A percentile compares a stretch with the other conserved stretches of the same genome.
These are phyloP conservation scores for Fusarium chaquense DNA, from an alignment of 2,329 filamentous ascomycete genomes.

Conservation along the genomic window DNA sequence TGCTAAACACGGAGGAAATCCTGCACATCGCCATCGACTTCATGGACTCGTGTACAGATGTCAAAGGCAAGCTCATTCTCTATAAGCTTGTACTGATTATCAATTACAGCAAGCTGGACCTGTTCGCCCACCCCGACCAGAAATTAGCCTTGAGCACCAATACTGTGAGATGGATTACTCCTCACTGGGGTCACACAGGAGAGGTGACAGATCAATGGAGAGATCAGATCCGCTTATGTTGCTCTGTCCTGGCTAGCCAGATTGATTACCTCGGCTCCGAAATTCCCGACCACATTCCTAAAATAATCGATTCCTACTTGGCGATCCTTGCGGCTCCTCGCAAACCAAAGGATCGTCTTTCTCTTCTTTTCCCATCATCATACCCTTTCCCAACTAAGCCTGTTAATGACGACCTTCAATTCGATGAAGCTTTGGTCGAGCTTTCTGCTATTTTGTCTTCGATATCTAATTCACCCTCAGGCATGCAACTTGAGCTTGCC, in stretches of 20 bases:
- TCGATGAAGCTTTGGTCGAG: constrained; percentile 90
- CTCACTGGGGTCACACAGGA: constrained; percentile 86
- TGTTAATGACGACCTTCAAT: constrained; percentile 69
- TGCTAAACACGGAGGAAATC: constrained; percentile 85
- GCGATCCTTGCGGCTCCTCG: constrained; percentile 72
- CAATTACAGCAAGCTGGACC: constrained; percentile 84
- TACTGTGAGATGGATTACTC: constrained; percentile 89
- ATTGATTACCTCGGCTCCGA: constrained; percentile 81
- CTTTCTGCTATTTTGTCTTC: constrained; percentile 88
- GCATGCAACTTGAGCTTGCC: constrained; percentile 80
- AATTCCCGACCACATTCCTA: constrained; percentile 89
- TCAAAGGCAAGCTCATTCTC: constrained; percentile 90
- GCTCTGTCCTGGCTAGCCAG: constrained; percentile 90
- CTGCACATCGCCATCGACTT: constrained; percentile 92
- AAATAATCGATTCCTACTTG: constrained; percentile 89
- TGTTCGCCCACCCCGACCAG: constrained; percentile 85
- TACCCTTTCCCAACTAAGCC: constrained; percentile 88
- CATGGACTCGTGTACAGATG: constrained; percentile 87
- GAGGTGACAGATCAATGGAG: constrained; percentile 87
- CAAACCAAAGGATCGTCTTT: constrained; percentile 74
- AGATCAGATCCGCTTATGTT: constrained; percentile 92
- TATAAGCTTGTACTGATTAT: constrained; percentile 95
- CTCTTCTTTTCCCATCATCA: constrained; percentile 86
- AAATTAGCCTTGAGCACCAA: constrained; percentile 80
- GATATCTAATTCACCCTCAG: constrained; percentile 76